Evolutionary conservation across 768 basidiomycete genomes (phyloP), one percentile per base, ranked within the genome.

Genomic region (Lentinula aciculospora): DNA sequence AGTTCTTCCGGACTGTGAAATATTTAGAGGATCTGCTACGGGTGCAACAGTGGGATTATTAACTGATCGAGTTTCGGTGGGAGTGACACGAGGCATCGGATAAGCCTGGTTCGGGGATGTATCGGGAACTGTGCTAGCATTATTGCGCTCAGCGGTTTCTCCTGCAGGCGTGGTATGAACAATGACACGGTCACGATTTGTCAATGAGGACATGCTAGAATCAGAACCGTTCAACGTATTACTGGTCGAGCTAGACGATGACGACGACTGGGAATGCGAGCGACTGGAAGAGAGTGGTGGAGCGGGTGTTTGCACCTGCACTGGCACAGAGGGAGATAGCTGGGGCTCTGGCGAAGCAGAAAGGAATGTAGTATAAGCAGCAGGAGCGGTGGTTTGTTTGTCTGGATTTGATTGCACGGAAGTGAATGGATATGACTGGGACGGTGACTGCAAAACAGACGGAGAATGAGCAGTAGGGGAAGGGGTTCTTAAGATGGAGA

Each of bases 81-180:
- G 34, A 27, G n/a, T 21, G 36, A 15, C 51, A 53, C 19, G 51
- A 53, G 51, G 51, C 51, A 53, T 53, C 51, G 51, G 51, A 53
- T 53, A 53, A 53, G 21, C 25, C 23, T 53, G 51, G 34, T 28
- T 53, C 15, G 21, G 21, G 23, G 42, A 44, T 1, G 21, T 44
- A 23, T 10, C 21, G 8, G 21, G 3, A 1, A 44, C 1, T 44
- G 21, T 23, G 42, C 8, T n/a, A 23, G 21, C 3, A 21, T 23
- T 44, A 23, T n/a, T 9, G 19, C 19, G 13, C n/a, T 39, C 21
- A 23, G 42, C 42, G 5, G 21, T n/a, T 44, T 21, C 42, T 12
- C 8, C 42, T 40, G 6, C n/a, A 12, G 39, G 6, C 17, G n/a
- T 17, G 15, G 39, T 5, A 40, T 15, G 39, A 44, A 23, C 32